Percentiles rank a stretch among this genome's conserved stretches.
phyloP scores from a whole-genome alignment of 371 early-diverging fungal species.

The Rhizopus stolonifer region DNA sequence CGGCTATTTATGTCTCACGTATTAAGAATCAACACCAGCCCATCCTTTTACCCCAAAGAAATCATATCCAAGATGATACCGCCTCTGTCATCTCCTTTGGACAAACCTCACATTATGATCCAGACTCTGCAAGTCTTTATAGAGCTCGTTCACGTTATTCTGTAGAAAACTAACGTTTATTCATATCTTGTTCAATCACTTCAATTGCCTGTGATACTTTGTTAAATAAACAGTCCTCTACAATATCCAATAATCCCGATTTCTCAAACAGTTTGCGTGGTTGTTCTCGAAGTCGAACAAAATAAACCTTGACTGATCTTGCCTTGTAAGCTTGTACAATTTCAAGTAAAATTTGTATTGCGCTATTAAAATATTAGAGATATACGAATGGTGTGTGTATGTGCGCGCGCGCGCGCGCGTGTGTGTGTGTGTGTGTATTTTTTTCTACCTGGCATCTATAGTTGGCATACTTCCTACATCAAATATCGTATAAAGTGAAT shows the following conservation, averaged over 20 bases:
- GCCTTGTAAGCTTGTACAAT: slow-evolving; percentile 80
- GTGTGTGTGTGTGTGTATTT: too few relatives aligned
- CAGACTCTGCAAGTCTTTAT: not conserved
- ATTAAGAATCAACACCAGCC: slow-evolving; percentile 37
- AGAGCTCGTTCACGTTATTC: slow-evolving; percentile 7
- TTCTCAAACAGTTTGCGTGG: slow-evolving; percentile 67
- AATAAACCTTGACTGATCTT: slow-evolving; percentile 77
- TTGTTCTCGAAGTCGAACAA: slow-evolving; percentile 77
- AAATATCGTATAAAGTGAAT: slow-evolving; percentile 77
- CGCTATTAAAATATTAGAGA: slow-evolving; percentile 52
- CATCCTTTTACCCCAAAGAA: slow-evolving; percentile 32
- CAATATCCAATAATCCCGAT: slow-evolving; percentile 62
- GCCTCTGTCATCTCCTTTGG: slow-evolving; percentile 31
- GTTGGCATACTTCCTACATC: slow-evolving; percentile 87
- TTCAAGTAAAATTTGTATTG: slow-evolving; percentile 82
- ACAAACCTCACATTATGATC: slow-evolving; percentile 15
- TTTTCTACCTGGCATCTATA: slow-evolving; percentile 79
- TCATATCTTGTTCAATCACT: slow-evolving; percentile 50
- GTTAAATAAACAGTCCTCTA: slow-evolving; percentile 66
- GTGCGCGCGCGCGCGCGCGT: too few relatives aligned
- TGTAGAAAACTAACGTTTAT: too few relatives aligned
- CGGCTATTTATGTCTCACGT: slow-evolving; percentile 13
- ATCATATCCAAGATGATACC: slow-evolving; percentile 11
- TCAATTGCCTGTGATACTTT: slow-evolving; percentile 65
- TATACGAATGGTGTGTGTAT: not conserved